A percentile compares a stretch with the other conserved stretches of the same genome.
Evolutionary conservation across 306 rosid species (phyloP).

Genomic region (Bauhinia variegata): DNA sequence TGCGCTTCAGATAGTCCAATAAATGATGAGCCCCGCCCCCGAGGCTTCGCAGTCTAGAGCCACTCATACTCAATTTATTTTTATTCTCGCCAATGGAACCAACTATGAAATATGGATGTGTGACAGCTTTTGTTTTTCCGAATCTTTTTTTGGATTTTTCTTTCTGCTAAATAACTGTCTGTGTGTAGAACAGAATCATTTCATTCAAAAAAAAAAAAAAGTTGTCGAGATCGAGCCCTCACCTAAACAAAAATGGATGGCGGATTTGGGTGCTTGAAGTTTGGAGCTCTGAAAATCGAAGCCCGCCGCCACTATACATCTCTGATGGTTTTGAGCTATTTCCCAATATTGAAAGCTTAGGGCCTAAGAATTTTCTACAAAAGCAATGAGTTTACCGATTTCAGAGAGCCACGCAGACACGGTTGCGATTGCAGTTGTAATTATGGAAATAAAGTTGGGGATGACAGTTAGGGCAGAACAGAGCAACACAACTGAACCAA

Average conservation of each 20-base stretch:
- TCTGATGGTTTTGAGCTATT: neutral
- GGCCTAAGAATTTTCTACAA: neutral
- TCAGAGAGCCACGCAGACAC: neutral
- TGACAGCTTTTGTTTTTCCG: no score
- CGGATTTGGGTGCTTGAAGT: neutral
- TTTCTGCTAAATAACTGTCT: no score
- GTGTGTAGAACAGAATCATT: no score
- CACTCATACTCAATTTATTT: slow-evolving; percentile 51
- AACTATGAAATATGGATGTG: neutral
- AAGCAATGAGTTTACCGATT: no score
- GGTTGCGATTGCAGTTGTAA: neutral
- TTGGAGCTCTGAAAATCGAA: neutral
- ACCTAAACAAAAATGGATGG: neutral
- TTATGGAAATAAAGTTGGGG: no score
- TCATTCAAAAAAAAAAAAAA: no score
- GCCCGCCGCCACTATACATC: neutral
- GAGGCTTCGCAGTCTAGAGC: slow-evolving; percentile 63
- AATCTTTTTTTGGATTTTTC: no score
- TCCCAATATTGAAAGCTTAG: neutral
- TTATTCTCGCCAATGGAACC: neutral
- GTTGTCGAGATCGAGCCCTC: neutral
- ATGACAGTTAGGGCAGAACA: neutral
- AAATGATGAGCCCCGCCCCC: slow-evolving; percentile 76
- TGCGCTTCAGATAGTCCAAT: slow-evolving; percentile 77
- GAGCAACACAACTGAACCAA: neutral